Percentiles rank a stretch among this genome's conserved stretches.
phyloP scores from a whole-genome alignment of 164 flowering plant genomes.

The Stephania japonica region DNA sequence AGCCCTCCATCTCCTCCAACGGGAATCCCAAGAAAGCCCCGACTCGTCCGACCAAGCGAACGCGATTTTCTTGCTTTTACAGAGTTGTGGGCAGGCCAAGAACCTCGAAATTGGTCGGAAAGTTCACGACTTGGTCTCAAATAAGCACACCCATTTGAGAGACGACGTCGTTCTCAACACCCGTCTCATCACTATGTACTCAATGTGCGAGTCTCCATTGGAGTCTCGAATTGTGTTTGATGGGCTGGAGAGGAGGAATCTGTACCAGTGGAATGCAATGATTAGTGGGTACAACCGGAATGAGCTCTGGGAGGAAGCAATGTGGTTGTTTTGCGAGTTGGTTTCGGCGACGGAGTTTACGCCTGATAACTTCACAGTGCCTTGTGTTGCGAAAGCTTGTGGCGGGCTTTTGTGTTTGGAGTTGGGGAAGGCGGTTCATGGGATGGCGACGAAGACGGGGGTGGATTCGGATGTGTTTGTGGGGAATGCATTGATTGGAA shows the following conservation, averaged over 20 bases:
- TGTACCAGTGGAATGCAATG: constrained; percentile 65
- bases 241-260: constrained; percentile 32
- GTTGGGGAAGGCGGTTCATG: constrained; percentile 39
- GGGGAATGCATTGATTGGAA: constrained; percentile 52
- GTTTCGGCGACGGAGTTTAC: constrained; percentile 22
- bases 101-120: constrained; percentile 43
- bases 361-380: constrained; percentile 64
- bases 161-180: constrained; percentile 44
- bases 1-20: constrained; percentile 29
- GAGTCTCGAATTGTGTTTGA: constrained; percentile 48
- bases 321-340: constrained; percentile 40
- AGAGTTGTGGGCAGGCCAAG: constrained; percentile 40
- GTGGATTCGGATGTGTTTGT: constrained; percentile 37
- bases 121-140: constrained; percentile 35
- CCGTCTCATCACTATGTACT: constrained; percentile 59
- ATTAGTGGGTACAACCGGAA: constrained; percentile 51
- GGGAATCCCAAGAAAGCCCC: constrained; percentile 1
- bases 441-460: constrained; percentile 37
- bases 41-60: constrained; percentile 13
- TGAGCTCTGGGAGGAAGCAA: constrained; percentile 41
- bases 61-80: constrained; percentile 40
- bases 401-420: constrained; percentile 35
- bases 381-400: constrained; percentile 58
- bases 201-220: constrained; percentile 45
- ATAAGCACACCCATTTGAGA: constrained; percentile 16